A percentile compares a stretch with the other conserved stretches of the same genome.
Conservation (phyloP, 202 grass and related monocot genomes). For the Dendrocalamus latiflorus region DNA sequence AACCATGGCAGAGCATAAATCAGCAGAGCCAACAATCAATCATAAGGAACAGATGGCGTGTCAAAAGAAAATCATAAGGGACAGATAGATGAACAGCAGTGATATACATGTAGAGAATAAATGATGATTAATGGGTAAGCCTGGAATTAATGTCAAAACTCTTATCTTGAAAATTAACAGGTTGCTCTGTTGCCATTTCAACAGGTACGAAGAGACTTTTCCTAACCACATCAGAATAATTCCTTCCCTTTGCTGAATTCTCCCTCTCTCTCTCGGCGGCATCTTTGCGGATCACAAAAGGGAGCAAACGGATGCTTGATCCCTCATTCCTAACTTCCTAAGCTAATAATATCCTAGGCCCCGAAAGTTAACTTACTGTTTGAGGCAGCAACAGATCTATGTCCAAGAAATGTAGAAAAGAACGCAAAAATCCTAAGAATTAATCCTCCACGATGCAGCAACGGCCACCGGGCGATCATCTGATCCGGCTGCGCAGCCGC, state of each 20-base stretch:
- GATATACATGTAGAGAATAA: background rate
- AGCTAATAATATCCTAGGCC: constrained; percentile 23
- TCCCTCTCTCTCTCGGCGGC: background rate
- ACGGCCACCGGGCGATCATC: constrained; percentile 15
- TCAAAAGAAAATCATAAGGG: too few species aligned
- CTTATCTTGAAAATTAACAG: constrained; percentile 5
- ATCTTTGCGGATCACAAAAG: constrained; percentile 7
- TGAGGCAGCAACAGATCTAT: constrained; percentile 42
- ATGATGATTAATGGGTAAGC: background rate
- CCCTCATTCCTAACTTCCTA: constrained; percentile 14
- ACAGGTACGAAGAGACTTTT: background rate
- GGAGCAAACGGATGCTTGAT: background rate
- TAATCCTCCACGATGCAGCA: constrained; percentile 3
- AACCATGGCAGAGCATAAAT: background rate
- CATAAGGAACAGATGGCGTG: too few species aligned
- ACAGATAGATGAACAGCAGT: background rate
- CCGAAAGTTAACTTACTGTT: constrained; percentile 11
- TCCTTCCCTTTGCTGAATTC: background rate
- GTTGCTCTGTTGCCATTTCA: constrained; percentile 7
- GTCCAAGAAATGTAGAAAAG: constrained; percentile 34
- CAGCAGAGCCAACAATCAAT: background rate
- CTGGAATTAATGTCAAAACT: background rate
- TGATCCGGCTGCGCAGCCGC: constrained; percentile 60
- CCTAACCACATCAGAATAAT: background rate
- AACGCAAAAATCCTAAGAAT: background rate